These are phyloP conservation scores for Allomyces arbusculus DNA, from an alignment of 192 early-diverging fungal species.

Conservation along the genomic window DNA sequence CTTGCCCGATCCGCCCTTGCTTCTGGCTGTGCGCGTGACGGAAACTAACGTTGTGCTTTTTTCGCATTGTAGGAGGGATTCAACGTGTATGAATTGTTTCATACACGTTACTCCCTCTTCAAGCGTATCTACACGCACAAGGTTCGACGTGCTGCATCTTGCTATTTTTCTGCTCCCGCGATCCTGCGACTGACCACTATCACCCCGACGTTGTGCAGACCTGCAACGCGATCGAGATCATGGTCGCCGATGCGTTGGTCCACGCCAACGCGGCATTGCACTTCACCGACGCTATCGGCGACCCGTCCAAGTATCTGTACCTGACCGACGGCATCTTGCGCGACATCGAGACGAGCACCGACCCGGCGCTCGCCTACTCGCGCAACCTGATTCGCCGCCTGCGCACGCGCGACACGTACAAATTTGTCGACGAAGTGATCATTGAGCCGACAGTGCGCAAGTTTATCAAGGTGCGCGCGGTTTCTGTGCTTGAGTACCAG, in stretches of 20 bases:
- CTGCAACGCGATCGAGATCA: constrained; percentile 57
- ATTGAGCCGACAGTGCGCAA: constrained; percentile 8
- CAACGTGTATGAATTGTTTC: constrained; percentile 71
- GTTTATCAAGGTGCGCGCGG: background rate
- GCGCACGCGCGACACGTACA: constrained; percentile 64
- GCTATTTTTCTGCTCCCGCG: background rate
- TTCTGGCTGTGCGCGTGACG: no score
- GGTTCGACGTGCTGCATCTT: constrained; percentile 1
- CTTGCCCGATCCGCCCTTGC: background rate
- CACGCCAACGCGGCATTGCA: constrained; percentile 50
- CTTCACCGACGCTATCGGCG: constrained; percentile 37
- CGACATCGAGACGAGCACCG: constrained; percentile 38
- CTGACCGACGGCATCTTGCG: constrained; percentile 70
- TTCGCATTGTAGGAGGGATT: constrained; percentile 39
- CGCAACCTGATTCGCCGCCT: constrained; percentile 49
- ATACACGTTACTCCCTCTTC: constrained; percentile 56
- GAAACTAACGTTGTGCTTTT: no score
- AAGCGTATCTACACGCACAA: constrained; percentile 78
- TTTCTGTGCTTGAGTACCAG: background rate
- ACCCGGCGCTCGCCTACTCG: constrained; percentile 42
- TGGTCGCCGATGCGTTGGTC: constrained; percentile 76
- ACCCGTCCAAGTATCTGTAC: constrained; percentile 42
- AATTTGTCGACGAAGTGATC: constrained; percentile 59
- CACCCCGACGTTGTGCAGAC: background rate
- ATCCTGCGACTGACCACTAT: background rate